Base-by-base conservation (phyloP, 2,329 filamentous ascomycete genomes). In the Hypoxylon sp. region DNA sequence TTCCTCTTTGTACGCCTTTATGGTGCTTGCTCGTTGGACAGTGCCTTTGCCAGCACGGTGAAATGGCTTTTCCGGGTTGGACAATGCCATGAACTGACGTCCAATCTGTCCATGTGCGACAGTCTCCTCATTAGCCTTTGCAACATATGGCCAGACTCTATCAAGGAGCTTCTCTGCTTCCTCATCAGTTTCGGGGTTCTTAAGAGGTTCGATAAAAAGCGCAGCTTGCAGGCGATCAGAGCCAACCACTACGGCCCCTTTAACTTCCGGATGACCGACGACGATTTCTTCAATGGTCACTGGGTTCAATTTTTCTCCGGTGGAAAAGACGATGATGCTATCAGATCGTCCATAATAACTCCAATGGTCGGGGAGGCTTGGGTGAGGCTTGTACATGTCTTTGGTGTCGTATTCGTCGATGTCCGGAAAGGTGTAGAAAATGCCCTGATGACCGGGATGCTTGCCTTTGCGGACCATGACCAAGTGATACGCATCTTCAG, bases 271-370 rank as follows among this genome's bases (percentile, higher is more conserved):
- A 48, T 85, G 82, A 10, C 73, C 74, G 6, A 72, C 65, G 1
- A 86, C 72, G 13, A 77, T 78, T 0, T 75, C 70, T 67, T 86
- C 84, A 35, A 85, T 82, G 2, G 77, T 79, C 2, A 82, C 75
- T 0, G 83, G 83, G 66, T 87, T 87, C 6, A 86, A 70, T 73
- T 87, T 86, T 75, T 86, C 83, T 29, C 84, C 84, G 51, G 82
- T 85, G 1, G 80, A 82, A 37, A 87, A 81, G 13, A 86, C 83
- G 15, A 86, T 82, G 48, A 86, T 76, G 66, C 84, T 82, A 64
- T 86, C 84, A 0, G 75, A 74, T 2, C 81, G 75, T 1, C 81
- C 80, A 21, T 75, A 70, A 29, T 81, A 79, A 3, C 75, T 70
- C 80, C 80, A 84, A 65, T 80, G 75, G 44, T 82, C 68, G 0